A percentile compares a stretch with the other conserved stretches of the same genome.
Evolutionary conservation across 108 stramenopile genomes (phyloP).

Genomic region (Schizochytrium sp.): DNA sequence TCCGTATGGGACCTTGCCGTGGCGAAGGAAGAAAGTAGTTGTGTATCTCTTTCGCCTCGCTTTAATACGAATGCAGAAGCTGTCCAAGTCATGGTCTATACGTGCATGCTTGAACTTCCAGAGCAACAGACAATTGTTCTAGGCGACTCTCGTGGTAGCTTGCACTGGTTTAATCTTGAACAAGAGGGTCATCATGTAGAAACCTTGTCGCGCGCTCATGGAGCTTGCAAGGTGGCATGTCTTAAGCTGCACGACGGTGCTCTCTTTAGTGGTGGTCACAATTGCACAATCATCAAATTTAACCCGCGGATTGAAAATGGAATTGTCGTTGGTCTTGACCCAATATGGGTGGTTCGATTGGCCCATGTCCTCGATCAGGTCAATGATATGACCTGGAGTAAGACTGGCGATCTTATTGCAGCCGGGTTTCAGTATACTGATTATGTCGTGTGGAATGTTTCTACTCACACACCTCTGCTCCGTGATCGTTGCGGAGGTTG

Average conservation of each 20-base stretch:
- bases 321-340: neutral
- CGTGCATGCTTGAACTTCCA: neutral
- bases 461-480: neutral
- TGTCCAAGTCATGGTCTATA: neutral
- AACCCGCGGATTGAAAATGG: neutral
- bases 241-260: neutral
- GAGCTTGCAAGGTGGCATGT: neutral
- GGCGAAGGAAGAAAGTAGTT: neutral
- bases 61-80: neutral
- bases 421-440: conserved; percentile 22
- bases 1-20: neutral
- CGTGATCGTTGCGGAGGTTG: conserved; percentile 2
- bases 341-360: conserved; percentile 6
- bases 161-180: neutral
- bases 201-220: neutral
- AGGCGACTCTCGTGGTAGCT: conserved; percentile 21
- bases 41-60: neutral
- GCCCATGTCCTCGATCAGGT: neutral
- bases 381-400: neutral
- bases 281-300: neutral
- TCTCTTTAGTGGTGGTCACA: conserved; percentile 37
- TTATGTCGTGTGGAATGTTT: conserved; percentile 35
- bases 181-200: neutral
- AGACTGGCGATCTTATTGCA: neutral
- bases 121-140: neutral